Base-by-base conservation (phyloP, 192 early-diverging fungal species). In the Rhizoclosmatium sp. region DNA sequence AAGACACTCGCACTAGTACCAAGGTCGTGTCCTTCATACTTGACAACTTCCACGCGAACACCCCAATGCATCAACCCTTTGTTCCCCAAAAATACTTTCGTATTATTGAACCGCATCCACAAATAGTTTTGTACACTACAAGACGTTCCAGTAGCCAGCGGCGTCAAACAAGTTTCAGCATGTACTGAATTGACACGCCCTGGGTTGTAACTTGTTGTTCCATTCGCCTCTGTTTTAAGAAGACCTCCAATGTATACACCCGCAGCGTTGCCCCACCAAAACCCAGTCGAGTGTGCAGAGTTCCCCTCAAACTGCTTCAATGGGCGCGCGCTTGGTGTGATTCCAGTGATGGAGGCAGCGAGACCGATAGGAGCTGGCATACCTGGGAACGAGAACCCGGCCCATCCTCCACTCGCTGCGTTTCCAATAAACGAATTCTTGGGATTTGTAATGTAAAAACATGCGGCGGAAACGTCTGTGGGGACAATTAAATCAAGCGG, bases 41-140 rank as follows among this genome's bases (percentile, higher is more conserved):
- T 49, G 4, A 72, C 21, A 48, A 81, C 23, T 59, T 80, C 79
- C 14, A 47, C 61, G 42, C 80, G 68, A 10, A 62, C 46, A 42
- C 80, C 80, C 80, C 80, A 81, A 41, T 81, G 79, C 60, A 79
- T 77, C 40, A 81, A 71, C 51, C 80, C 80, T 4, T 80, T 60
- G 40, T 81, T 81, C 21, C 80, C 73, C n/a, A 81, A 40, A 65
- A 81, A 81, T 45, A 71, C 79, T 65, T 81, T 81, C 7, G 79
- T 81, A 59, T 81, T 78, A 3, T 42, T 78, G 46, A 81, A 81
- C 45, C 67, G 9, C 76, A 81, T 58, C 80, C 80, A 81, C 7
- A n/a, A 39, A n/a, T 45, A 19, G 16, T 47, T n/a, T n/a, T 41
- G 66, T 9, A 49, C 44, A 42, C 4, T 12, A 45, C 64, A 71